Evolutionary conservation across 2,329 filamentous ascomycete genomes (phyloP), one percentile per base, ranked within the genome.

Genomic region (Pestalotiopsis sp.): DNA sequence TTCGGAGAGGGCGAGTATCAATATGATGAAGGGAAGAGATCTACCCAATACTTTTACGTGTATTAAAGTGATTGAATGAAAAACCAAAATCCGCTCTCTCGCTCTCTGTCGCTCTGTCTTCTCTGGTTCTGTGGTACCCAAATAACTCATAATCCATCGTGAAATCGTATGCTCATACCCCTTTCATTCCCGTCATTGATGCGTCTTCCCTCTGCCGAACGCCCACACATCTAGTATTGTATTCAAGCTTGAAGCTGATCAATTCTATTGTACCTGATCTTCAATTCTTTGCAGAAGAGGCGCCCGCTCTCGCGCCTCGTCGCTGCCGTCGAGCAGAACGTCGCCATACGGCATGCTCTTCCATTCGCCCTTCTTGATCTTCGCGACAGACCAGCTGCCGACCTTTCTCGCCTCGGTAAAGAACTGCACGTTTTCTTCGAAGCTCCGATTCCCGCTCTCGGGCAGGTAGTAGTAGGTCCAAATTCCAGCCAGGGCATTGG

Each of bases 391-490:
- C 88, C 88, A 91, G 3, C 79, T 85, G 4, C 82, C 81, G 2
- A 82, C 81, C 60, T 87, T 80, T 59, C 78, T 79, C 2, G 88
- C 87, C 69, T 84, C 82, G 65, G 82, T 79, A 73, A 90, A 90
- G 77, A 89, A 90, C 66, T 83, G 79, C 74, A 88, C 85, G 70
- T 90, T 90, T 72, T 89, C 87, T 70, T 89, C 87, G 70, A 90
- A 90, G 63, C 83, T 86, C 31, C 89, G 75, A 0, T 87, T 86
- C 0, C 88, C 88, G 14, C 82, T 87, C 75, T 90, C 88, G 0
- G 87, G 88, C 36, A 77, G 78, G 69, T 80, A 83, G 27, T 74
- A 69, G 72, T 82, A 89, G 0, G 87, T 89, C 84, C 84, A 87
- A 31, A 83, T 72, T 1, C 86, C 87, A 0, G 87, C 87, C 58